phyloP scores from a whole-genome alignment of 2,329 filamentous ascomycete genomes.

The Bipolaris gigantea region DNA sequence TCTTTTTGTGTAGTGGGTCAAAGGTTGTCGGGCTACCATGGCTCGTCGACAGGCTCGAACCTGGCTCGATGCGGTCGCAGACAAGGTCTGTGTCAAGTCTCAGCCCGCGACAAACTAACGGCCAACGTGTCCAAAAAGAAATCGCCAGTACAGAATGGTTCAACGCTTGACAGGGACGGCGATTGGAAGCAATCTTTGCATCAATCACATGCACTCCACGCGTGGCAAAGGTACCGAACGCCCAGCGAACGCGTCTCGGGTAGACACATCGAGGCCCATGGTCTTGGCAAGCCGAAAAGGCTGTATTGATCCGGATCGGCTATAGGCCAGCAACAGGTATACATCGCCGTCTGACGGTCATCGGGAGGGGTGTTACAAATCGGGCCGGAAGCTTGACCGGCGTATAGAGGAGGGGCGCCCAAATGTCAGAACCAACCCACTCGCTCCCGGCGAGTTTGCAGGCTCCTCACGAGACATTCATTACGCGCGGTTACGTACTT shows the following conservation, averaged over 20 bases:
- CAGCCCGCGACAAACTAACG: background rate
- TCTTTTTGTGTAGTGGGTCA: background rate
- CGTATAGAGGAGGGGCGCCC: background rate
- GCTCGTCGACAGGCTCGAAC: background rate
- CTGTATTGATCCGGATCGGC: conserved; percentile 10
- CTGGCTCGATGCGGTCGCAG: background rate
- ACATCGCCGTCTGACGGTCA: conserved; percentile 7
- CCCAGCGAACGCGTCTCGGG: background rate
- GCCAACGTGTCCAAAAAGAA: background rate
- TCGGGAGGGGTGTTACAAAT: conserved; percentile 11
- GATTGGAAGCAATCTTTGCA: background rate
- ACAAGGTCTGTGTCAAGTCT: background rate
- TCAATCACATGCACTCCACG: background rate
- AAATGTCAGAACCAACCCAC: background rate
- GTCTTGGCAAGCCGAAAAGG: background rate
- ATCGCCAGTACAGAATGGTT: background rate
- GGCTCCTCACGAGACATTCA: background rate
- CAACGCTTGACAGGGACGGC: background rate
- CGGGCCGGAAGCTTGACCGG: conserved; percentile 15
- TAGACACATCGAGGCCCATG: background rate
- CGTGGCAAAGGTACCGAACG: background rate
- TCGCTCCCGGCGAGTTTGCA: background rate
- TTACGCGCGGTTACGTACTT: background rate
- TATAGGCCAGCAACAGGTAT: conserved; percentile 15
- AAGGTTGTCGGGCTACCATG: background rate